A percentile compares a stretch with the other conserved stretches of the same genome.
phyloP scores from a whole-genome alignment of 768 basidiomycete species.

The Lentinula lateritia region DNA sequence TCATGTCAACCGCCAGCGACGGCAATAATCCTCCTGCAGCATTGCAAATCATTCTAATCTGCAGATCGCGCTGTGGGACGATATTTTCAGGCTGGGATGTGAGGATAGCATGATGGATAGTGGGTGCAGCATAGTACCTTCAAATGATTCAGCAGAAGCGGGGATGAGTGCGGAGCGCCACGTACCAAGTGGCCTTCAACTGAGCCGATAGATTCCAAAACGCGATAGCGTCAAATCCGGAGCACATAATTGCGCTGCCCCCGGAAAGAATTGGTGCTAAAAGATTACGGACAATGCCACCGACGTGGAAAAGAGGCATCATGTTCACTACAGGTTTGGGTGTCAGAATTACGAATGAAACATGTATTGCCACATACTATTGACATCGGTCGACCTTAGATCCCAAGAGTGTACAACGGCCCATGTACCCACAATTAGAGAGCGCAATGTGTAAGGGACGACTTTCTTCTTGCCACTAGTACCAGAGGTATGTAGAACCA shows the following conservation, averaged over 20 bases:
- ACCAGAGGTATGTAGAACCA: conserved; percentile 57
- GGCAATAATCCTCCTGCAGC: conserved; percentile 51
- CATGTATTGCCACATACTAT: conserved; percentile 26
- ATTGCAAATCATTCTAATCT: conserved; percentile 43
- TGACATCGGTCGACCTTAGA: conserved; percentile 33
- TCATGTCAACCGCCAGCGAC: conserved; percentile 42
- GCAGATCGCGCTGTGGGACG: conserved; percentile 25
- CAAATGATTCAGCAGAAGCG: conserved; percentile 3
- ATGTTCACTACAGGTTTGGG: conserved; percentile 28
- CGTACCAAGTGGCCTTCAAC: conserved; percentile 46
- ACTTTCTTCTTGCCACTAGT: conserved; percentile 54
- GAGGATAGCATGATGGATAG: conserved; percentile 46
- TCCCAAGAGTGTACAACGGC: conserved; percentile 40
- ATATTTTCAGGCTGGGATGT: conserved; percentile 27
- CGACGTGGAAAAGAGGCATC: conserved; percentile 59
- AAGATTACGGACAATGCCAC: conserved; percentile 54
- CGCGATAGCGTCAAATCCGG: conserved; percentile 45
- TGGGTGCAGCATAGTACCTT: conserved; percentile 48
- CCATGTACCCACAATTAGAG: conserved; percentile 38
- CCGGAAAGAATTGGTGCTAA: conserved; percentile 53
- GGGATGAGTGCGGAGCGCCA: background rate
- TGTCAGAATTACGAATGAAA: background rate
- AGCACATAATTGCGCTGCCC: conserved; percentile 48
- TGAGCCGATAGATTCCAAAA: conserved; percentile 40
- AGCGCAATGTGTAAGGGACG: conserved; percentile 37